Conservation (phyloP, 1,284 basidiomycete species). For the Grifola frondosa region DNA sequence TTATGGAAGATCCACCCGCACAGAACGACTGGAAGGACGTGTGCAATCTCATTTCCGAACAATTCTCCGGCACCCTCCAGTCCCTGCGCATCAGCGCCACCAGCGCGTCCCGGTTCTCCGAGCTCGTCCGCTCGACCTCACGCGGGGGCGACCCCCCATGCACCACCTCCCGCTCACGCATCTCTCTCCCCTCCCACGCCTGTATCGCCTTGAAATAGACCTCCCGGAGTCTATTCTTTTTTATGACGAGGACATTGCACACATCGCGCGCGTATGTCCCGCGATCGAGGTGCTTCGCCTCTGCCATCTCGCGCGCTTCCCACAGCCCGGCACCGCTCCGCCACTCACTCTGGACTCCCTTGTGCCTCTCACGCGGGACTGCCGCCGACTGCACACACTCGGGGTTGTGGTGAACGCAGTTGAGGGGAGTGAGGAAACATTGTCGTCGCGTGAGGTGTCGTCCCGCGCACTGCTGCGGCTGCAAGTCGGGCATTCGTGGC, state of each 20-base stretch:
- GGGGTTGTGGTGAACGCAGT: constrained; percentile 61
- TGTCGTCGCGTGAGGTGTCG: constrained; percentile 46
- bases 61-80: constrained; percentile 58
- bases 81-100: constrained; percentile 61
- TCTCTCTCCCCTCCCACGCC: constrained; percentile 50
- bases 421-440: constrained; percentile 44
- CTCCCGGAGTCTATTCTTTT: constrained; percentile 72
- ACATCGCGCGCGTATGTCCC: constrained; percentile 59
- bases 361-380: constrained; percentile 54
- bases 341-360: constrained; percentile 47
- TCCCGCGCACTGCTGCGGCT: constrained; percentile 65
- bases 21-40: constrained; percentile 71
- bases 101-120: constrained; percentile 59
- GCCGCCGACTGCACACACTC: constrained; percentile 61
- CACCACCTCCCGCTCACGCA: constrained; percentile 59
- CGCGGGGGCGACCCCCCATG: constrained; percentile 46
- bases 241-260: constrained; percentile 54
- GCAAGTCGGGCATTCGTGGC: constrained; percentile 72
- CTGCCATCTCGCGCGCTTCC: constrained; percentile 66
- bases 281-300: constrained; percentile 63
- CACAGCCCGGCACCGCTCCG: constrained; percentile 48
- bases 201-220: constrained; percentile 67
- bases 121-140: constrained; percentile 65
- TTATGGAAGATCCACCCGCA: constrained; percentile 74
- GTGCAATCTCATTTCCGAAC: constrained; percentile 57